Percentiles rank a stretch among this genome's conserved stretches.
These are phyloP conservation scores for Cladophialophora exuberans DNA, from an alignment of 2,329 filamentous ascomycete genomes.

Conservation along the genomic window DNA sequence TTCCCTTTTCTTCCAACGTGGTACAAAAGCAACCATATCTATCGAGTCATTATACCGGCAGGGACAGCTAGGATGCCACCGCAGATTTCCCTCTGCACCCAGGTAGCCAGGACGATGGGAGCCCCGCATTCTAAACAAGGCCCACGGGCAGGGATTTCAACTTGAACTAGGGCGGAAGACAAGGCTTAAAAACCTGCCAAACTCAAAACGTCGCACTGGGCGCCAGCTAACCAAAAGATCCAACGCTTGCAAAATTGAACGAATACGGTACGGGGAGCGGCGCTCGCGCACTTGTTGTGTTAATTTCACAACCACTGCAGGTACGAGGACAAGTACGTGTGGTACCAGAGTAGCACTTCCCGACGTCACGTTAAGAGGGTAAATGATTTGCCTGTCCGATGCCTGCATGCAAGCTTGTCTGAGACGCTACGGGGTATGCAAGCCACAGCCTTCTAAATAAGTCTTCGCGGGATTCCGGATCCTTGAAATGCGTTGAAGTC, in stretches of 20 bases:
- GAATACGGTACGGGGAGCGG: not conserved
- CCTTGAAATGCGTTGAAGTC: not conserved
- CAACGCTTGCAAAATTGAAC: not conserved
- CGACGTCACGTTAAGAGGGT: not conserved
- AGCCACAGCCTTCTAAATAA: not conserved
- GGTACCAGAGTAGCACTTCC: no score
- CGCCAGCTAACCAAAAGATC: not conserved
- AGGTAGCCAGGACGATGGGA: no score
- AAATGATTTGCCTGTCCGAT: not conserved
- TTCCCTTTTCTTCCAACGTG: no score
- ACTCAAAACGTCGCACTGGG: no score
- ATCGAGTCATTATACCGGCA: not conserved
- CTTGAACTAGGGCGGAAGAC: not conserved
- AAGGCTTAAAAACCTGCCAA: conserved; percentile 2
- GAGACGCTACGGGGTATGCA: not conserved
- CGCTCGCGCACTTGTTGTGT: not conserved
- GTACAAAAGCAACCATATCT: not conserved
- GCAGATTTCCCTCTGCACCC: no score
- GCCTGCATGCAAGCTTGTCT: not conserved
- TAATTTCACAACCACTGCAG: not conserved
- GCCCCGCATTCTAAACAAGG: not conserved
- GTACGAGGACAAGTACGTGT: no score
- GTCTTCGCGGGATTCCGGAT: not conserved
- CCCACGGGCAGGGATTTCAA: not conserved
- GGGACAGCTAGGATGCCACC: no score